Evolutionary conservation across 306 rosid species (phyloP).

Genomic region (Ormosia emarginata): DNA sequence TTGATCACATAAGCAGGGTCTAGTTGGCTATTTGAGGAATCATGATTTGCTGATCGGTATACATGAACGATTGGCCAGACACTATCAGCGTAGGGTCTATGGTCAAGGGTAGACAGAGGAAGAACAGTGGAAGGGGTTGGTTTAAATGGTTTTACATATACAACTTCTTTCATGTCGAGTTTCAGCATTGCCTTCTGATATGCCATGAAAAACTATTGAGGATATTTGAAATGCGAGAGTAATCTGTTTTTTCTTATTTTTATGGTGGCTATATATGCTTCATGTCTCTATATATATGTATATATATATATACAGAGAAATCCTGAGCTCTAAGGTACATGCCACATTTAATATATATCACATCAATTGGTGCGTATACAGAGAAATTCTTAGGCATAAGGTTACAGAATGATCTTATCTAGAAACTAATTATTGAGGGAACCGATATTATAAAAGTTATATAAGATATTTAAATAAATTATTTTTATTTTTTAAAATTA

Average conservation of each 20-base stretch:
- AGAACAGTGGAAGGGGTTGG: conserved; percentile 34
- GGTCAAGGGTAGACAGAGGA: conserved; percentile 39
- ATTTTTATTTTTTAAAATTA: no score
- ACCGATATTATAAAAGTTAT: no score
- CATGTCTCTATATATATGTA: neutral
- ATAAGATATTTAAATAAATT: no score
- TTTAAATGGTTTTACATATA: conserved; percentile 34
- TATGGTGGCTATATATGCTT: neutral
- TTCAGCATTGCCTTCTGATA: neutral
- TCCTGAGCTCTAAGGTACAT: no score
- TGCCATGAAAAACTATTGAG: conserved; percentile 14
- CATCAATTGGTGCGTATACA: no score
- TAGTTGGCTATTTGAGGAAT: neutral
- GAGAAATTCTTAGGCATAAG: no score
- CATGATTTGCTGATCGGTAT: conserved; percentile 11
- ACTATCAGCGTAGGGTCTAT: conserved; percentile 13
- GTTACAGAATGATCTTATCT: no score
- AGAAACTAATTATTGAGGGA: no score
- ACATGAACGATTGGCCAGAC: conserved; percentile 31
- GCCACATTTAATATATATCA: no score
- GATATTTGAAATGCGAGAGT: neutral
- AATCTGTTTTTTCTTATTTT: no score
- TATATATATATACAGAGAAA: no score
- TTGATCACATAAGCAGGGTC: conserved; percentile 35
- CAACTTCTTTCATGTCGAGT: conserved; percentile 21